These are phyloP conservation scores for Cordyceps pruinosa DNA, from an alignment of 2,329 filamentous ascomycete genomes.

Conservation along the genomic window DNA sequence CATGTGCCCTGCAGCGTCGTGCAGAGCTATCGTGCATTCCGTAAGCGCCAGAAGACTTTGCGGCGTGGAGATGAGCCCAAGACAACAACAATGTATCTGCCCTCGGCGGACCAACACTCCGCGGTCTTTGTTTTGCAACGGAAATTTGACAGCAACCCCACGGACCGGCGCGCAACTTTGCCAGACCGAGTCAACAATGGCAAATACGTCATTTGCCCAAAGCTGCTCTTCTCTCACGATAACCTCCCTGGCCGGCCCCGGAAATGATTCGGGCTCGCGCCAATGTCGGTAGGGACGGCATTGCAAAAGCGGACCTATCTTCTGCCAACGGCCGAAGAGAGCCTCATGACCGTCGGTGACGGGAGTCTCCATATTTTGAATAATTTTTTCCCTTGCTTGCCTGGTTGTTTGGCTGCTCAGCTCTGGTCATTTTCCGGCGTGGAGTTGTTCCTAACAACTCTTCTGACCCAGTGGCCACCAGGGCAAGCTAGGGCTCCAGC, in stretches of 20 bases:
- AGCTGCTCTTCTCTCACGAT: background rate
- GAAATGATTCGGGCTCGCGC: slow-evolving; percentile 8
- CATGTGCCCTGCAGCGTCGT: background rate
- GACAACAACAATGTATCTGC: slow-evolving; percentile 7
- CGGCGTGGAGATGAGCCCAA: slow-evolving; percentile 6
- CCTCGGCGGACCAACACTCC: background rate
- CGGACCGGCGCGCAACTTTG: slow-evolving; percentile 3
- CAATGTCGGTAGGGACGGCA: slow-evolving; percentile 11
- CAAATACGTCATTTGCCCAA: slow-evolving; percentile 3
- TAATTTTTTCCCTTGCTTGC: background rate
- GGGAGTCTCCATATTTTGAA: slow-evolving; percentile 5
- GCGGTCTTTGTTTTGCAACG: background rate
- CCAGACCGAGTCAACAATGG: background rate
- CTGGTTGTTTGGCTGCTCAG: background rate
- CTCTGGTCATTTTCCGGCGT: background rate
- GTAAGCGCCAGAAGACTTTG: background rate
- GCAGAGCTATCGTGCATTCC: background rate
- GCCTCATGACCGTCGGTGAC: slow-evolving; percentile 2
- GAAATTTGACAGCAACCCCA: background rate
- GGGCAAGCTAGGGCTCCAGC: background rate
- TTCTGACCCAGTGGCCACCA: background rate
- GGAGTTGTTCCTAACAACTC: background rate
- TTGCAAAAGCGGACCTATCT: slow-evolving; percentile 7
- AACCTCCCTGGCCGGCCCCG: background rate
- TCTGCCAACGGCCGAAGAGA: slow-evolving; percentile 4